Evolutionary conservation across 2,329 filamentous ascomycete species (phyloP), one percentile per base, ranked within the genome.

Genomic region (Scytalidium lignicola): DNA sequence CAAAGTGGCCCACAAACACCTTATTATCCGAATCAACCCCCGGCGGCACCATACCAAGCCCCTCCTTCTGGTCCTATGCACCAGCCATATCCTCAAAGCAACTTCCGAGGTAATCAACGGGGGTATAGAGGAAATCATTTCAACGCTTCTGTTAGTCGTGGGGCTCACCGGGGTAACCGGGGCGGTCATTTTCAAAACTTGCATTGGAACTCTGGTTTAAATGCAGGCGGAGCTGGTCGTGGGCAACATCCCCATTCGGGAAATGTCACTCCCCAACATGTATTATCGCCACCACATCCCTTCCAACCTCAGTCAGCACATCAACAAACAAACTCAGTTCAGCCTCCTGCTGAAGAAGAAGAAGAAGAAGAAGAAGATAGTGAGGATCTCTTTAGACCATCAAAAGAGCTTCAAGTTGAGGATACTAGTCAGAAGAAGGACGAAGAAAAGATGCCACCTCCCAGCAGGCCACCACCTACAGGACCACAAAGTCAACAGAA

Each of bases 401-500:
- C 82, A 0, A 85, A 85, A 58, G 84, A 86, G 53, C 61, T 82
- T 9, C 80, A 81, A 51, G 76, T 78, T 13, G 85, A 88, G 62
- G 83, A 88, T 59, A 47, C 79, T 54, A 69, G 67, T 43, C 67
- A 74, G 19, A 77, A 79, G 44, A 68, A 72, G 46, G 67, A 70
- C 43, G 63, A 69, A 19, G 74, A 78, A 49, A 71, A 74, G 47
- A 79, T 80, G 68, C 75, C 76, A 23, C 77, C 77, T 18, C 74
- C 80, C 10, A 73, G 68, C 49, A 78, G 79, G 50, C 72, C 62
- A n/a, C 64, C 70, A 12, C 71, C 75, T 28, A 69, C 71, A 3
- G 65, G 66, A 15, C 66, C 70, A 1, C 70, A 72, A 47, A 60
- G 51, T 32, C 61, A 62, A 41, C 59, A 64, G 47, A 61, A 59